Base-by-base conservation (phyloP, 352 stramenopile genomes). In the Pythium chondricola region DNA sequence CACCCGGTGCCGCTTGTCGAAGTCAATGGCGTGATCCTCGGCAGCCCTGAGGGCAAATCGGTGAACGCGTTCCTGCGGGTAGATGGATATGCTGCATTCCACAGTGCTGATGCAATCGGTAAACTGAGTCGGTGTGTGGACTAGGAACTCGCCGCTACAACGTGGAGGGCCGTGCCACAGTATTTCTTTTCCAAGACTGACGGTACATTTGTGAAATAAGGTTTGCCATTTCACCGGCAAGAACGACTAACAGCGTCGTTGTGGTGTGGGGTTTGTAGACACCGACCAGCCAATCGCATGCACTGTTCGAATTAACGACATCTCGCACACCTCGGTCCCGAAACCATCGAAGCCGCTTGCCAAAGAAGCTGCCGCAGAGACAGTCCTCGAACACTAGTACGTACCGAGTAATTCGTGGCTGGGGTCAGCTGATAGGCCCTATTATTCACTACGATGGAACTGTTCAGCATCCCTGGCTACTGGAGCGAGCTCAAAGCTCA, bases 311-410 rank as follows among this genome's bases (percentile, higher is more conserved):
- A 61, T 72, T n/a, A 16, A 43, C 8, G 49, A 55, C 16, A 49
- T 47, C 27, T 30, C 52, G 24, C 63, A 68, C 24, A 24, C 35
- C 1, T 43, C 30, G 6, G 43, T 22, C 21, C n/a, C 20, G 0
- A 25, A 37, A 10, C 8, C 39, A 8, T 55, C 61, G 21, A 68
- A 68, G 35, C 24, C 21, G 6, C 11, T 63, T 7, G 63, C 59
- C n/a, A 67, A 64, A 36, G 46, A 69, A 26, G 48, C 39, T 10
- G 63, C 63, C 20, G 58, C 60, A 0, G 58, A 66, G 20, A 38
- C 48, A 13, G 55, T 61, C 8, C 39, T 72, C 9, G 52, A 65
- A 26, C 17, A 64, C 14, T 32, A 53, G 55, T 71, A 45, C 20
- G 56, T 44, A 24, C 2, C n/a, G n/a, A n/a, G n/a, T n/a, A n/a